phyloP scores from a whole-genome alignment of 768 basidiomycete genomes.

The Phlegmacium glaucopus region DNA sequence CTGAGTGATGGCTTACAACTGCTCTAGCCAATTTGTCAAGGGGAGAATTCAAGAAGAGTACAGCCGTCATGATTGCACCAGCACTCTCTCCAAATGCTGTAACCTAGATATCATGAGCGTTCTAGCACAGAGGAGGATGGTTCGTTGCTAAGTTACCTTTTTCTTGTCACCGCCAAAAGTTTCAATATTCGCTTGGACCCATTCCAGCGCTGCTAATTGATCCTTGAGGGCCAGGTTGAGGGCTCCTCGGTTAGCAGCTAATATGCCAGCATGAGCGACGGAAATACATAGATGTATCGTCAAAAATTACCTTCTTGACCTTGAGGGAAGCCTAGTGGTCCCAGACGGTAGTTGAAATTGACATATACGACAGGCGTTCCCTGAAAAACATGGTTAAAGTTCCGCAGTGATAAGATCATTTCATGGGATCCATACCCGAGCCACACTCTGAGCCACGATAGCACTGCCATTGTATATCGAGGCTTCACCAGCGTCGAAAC shows the following conservation, averaged over 20 bases:
- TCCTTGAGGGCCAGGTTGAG: slow-evolving; percentile 48
- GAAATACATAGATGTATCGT: background rate
- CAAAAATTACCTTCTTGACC: slow-evolving; percentile 28
- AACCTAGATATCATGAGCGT: slow-evolving; percentile 27
- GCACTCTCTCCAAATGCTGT: slow-evolving; percentile 56
- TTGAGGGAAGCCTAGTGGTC: slow-evolving; percentile 43
- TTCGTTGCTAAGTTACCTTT: slow-evolving; percentile 13
- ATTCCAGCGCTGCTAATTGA: slow-evolving; percentile 40
- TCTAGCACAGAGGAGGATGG: background rate
- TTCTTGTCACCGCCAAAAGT: slow-evolving; percentile 54
- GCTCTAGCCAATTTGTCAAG: slow-evolving; percentile 31
- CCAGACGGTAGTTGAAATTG: slow-evolving; percentile 39
- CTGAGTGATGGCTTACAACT: slow-evolving; percentile 17
- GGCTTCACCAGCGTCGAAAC: slow-evolving; percentile 26
- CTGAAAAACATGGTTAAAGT: slow-evolving; percentile 12
- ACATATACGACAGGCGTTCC: slow-evolving; percentile 43
- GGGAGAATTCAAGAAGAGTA: slow-evolving; percentile 34
- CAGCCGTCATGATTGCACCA: slow-evolving; percentile 43
- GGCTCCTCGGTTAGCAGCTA: slow-evolving; percentile 32
- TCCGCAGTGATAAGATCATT: background rate
- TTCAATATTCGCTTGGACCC: slow-evolving; percentile 59
- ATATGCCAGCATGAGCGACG: background rate
- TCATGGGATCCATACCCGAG: slow-evolving; percentile 21
- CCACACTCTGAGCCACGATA: slow-evolving; percentile 34
- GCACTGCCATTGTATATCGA: slow-evolving; percentile 28